Evolutionary conservation across 2,329 filamentous ascomycete genomes (phyloP), one percentile per base, ranked within the genome.

Genomic region (Cladophialophora bantiana): DNA sequence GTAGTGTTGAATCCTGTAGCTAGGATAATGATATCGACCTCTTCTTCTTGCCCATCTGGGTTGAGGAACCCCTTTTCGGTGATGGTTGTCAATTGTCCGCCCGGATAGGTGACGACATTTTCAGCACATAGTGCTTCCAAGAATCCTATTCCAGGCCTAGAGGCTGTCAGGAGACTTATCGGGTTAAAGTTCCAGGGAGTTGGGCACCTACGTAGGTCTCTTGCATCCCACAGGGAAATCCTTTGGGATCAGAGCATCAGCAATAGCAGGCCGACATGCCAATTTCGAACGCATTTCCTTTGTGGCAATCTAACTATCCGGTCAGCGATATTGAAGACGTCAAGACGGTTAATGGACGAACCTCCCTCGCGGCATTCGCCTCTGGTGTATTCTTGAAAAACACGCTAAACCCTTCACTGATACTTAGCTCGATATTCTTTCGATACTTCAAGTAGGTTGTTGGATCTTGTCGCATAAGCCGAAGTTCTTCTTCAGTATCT

Each of bases 71-170:
- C 80, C 4, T 75, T 73, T 0, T 71, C 68, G 0, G 75, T 76
- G 55, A 84, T 72, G 42, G 73, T 70, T 12, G 71, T 67, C 68
- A 84, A n/a, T 42, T n/a, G 82, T 1, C 71, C 74, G 34, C 78
- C 77, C 32, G 77, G 77, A 34, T 83, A 77, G 10, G 78, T 77
- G 10, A 76, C 71, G 4, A 85, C 81, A 56, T 86, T 85, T 6
- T 77, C 74, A 59, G 79, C 69, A 3, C 75, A 76, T 7, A 82
- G 73, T 18, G 68, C 67, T 48, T 70, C 68, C 3, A 70, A 54
- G 50, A 65, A 70, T 0, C 73, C 73, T 26, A 68, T 67, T 6
- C 71, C 73, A n/a, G 2, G 73, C 68, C 58, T 60, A n/a, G 40
- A 42, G 6, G 7, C 2, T n/a, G 40, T 15, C 31, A 59, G 59